These are phyloP conservation scores for Chlamydomonas applanata DNA, from an alignment of 139 green algal genomes.

Conservation along the genomic window DNA sequence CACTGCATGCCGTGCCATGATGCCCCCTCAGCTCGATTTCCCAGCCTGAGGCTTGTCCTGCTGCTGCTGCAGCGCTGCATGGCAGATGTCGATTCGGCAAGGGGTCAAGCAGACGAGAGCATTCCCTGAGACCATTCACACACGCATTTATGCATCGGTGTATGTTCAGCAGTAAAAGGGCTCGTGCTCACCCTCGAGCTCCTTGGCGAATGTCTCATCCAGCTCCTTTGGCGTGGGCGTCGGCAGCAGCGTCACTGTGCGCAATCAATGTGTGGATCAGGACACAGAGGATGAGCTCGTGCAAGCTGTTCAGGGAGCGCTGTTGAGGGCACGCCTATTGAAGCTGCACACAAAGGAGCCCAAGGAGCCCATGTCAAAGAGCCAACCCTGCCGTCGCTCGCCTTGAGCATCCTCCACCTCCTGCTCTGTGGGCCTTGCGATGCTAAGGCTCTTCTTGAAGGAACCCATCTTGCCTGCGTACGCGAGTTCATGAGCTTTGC, in stretches of 20 bases:
- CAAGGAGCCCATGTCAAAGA: too few relatives aligned
- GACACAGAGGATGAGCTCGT: neutral
- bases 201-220: conserved; percentile 24
- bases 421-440: conserved; percentile 2
- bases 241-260: neutral
- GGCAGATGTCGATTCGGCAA: too few relatives aligned
- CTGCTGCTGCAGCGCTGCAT: too few relatives aligned
- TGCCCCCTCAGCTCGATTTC: too few relatives aligned
- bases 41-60: too few relatives aligned
- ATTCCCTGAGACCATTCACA: too few relatives aligned
- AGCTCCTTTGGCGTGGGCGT: conserved; percentile 12
- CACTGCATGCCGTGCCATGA: too few relatives aligned
- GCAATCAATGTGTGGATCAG: neutral
- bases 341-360: too few relatives aligned
- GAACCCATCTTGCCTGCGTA: neutral
- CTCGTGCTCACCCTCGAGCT: conserved; percentile 18
- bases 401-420: conserved; percentile 8
- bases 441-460: neutral
- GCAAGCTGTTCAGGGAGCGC: neutral
- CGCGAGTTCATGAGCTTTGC: neutral
- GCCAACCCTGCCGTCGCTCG: too few relatives aligned
- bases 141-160: too few relatives aligned
- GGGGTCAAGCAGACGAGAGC: too few relatives aligned
- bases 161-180: neutral
- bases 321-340: neutral